These are phyloP conservation scores for Pholiota molesta DNA, from an alignment of 768 basidiomycete species.

Conservation along the genomic window DNA sequence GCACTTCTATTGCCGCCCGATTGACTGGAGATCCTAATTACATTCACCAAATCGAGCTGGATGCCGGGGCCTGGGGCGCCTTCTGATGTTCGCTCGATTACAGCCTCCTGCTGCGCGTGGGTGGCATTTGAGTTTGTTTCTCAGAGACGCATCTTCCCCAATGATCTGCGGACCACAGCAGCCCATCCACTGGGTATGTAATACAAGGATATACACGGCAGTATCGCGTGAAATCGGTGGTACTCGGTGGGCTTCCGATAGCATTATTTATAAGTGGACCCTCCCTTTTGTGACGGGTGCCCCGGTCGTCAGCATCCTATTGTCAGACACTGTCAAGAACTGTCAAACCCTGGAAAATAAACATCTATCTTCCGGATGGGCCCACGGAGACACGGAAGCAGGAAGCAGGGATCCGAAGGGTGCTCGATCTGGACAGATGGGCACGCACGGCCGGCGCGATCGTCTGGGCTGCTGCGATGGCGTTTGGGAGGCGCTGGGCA, in stretches of 20 bases:
- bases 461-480: not conserved
- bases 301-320: not conserved
- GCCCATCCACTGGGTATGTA: no score
- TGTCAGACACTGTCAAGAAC: not conserved
- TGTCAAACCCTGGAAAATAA: constrained; percentile 3
- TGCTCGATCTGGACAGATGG: not conserved
- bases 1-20: not conserved
- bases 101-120: not conserved
- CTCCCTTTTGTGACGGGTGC: not conserved
- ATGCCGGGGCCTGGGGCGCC: not conserved
- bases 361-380: not conserved
- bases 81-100: not conserved
- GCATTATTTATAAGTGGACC: not conserved
- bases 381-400: not conserved
- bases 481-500: not conserved
- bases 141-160: not conserved
- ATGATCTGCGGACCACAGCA: no score
- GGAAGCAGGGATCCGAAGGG: not conserved
- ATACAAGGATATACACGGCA: no score
- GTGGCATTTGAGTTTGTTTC: not conserved
- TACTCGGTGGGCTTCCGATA: not conserved
- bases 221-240: constrained; percentile 1
- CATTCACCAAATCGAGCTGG: not conserved
- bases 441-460: not conserved
- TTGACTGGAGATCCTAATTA: constrained; percentile 1